Evolutionary conservation across 805 yeast species (phyloP).

Genomic region (Nakazawaea sp.): DNA sequence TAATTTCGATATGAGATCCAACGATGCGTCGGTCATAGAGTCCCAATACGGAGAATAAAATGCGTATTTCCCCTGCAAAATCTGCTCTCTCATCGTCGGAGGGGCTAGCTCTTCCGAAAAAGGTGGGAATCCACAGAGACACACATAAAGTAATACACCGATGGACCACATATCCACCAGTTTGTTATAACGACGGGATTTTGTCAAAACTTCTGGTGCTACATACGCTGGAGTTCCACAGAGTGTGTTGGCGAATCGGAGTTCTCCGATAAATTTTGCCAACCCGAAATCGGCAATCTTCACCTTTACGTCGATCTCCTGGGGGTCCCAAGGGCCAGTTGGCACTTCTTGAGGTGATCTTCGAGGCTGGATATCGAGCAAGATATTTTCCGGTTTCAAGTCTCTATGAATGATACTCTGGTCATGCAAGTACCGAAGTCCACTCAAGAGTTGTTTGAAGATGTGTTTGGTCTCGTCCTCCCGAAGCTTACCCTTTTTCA

Average conservation of each 20-base stretch:
- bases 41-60: conserved; percentile 82
- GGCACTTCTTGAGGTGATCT: conserved; percentile 9
- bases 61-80: conserved; percentile 57
- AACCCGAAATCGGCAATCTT: conserved; percentile 83
- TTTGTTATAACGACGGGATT: conserved; percentile 55
- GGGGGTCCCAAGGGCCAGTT: conserved; percentile 50
- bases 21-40: conserved; percentile 52
- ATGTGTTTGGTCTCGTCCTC: conserved; percentile 58
- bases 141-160: conserved; percentile 71
- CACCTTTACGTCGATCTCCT: conserved; percentile 55
- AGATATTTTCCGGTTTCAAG: conserved; percentile 86
- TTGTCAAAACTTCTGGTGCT: conserved; percentile 68
- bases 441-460: conserved; percentile 45
- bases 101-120: conserved; percentile 80
- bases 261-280: conserved; percentile 63
- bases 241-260: conserved; percentile 66
- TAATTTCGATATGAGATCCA: conserved; percentile 59
- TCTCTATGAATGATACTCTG: conserved; percentile 94
- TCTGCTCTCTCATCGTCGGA: conserved; percentile 72
- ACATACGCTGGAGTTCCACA: conserved; percentile 89
- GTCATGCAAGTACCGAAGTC: conserved; percentile 81
- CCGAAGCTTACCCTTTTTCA: conserved; percentile 52
- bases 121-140: conserved; percentile 81
- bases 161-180: conserved; percentile 80
- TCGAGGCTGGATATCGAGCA: conserved; percentile 43